Conservation (phyloP, 179 eudicot species). For the Sideroxylon spinosum region DNA sequence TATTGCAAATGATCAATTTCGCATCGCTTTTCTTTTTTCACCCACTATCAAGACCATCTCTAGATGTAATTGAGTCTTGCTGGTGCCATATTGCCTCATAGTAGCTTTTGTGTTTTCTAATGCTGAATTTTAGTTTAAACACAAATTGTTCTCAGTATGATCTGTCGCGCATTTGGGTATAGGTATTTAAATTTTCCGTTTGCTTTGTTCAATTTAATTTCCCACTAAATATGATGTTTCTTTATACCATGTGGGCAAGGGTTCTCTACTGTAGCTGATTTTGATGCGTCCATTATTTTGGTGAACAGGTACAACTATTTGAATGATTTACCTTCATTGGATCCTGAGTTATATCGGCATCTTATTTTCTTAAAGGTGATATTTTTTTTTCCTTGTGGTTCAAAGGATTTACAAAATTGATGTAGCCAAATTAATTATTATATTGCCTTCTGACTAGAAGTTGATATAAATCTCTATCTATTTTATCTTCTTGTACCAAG, state of each 20-base stretch:
- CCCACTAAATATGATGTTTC: background rate
- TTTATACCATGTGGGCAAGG: too few relatives aligned
- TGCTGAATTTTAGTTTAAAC: background rate
- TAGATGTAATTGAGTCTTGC: background rate
- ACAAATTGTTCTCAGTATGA: background rate
- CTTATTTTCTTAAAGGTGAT: constrained; percentile 87
- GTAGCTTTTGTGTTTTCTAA: background rate
- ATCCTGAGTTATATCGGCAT: constrained; percentile 95
- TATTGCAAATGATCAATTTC: background rate
- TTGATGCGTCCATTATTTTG: constrained; percentile 1
- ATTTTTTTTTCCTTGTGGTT: constrained; percentile 11
- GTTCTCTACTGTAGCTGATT: background rate
- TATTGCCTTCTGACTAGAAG: background rate
- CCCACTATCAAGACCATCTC: background rate
- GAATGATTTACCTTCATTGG: constrained; percentile 93
- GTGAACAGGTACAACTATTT: constrained; percentile 75
- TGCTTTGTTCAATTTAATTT: background rate
- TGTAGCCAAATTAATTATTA: background rate
- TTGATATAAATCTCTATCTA: background rate
- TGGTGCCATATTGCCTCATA: background rate
- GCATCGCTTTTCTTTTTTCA: background rate
- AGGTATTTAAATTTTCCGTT: background rate
- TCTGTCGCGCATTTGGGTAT: background rate
- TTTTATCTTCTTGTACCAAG: background rate
- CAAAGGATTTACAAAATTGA: background rate